Percentiles rank a stretch among this genome's conserved stretches.
phyloP scores from a whole-genome alignment of 179 eudicot genomes.

The Actinidia arguta region DNA sequence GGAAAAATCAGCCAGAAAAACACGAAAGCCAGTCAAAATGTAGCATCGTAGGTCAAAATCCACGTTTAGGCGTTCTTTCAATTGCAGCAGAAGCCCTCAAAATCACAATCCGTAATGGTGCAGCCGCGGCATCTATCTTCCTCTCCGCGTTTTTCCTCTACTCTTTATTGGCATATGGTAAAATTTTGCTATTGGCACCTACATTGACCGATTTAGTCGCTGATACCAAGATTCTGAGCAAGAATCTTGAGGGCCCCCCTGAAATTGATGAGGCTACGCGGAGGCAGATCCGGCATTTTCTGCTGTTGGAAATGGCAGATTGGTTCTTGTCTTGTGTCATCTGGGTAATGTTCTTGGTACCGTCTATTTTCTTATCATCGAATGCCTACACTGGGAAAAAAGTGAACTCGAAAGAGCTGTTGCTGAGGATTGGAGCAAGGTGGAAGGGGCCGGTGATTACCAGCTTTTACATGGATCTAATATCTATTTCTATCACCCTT shows the following conservation, averaged over 20 bases:
- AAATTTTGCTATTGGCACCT: neutral
- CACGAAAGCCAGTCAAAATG: neutral
- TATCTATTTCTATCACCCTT: neutral
- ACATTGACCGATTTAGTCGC: neutral
- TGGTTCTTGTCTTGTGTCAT: neutral
- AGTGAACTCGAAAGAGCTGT: neutral
- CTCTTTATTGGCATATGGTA: neutral
- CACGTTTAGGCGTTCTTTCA: conserved; percentile 8
- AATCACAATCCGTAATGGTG: conserved; percentile 5
- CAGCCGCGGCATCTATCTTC: neutral
- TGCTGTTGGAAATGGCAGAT: neutral
- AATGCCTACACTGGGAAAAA: neutral
- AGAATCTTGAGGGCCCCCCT: too few species aligned
- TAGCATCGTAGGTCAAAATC: neutral
- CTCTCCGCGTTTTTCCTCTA: neutral
- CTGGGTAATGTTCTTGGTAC: neutral
- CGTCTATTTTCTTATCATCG: conserved; percentile 2
- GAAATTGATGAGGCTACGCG: neutral
- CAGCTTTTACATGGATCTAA: neutral
- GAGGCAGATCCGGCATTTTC: neutral
- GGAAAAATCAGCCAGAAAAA: neutral
- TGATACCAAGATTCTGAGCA: neutral
- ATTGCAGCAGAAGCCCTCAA: conserved; percentile 20
- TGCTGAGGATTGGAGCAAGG: neutral
- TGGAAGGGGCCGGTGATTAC: conserved; percentile 11